Base-by-base conservation (phyloP, 176 grass and related monocot genomes). In the Poa annua region DNA sequence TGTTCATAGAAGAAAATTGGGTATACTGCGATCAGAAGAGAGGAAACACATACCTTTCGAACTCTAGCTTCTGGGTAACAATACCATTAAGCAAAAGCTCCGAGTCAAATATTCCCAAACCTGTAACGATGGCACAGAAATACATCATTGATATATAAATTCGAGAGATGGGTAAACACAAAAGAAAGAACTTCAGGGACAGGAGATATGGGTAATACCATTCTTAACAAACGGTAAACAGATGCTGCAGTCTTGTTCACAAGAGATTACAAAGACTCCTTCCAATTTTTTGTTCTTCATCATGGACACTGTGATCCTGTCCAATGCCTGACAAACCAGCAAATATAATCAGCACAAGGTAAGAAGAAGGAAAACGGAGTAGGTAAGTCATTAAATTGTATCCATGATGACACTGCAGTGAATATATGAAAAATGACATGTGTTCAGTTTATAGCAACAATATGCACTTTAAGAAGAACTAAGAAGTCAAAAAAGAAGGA, bases 41-140 rank as follows among this genome's bases (percentile, higher is more conserved):
- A 60, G 11, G 7, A 56, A 60, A 11, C 1, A 55, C 36, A 10
- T 68, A 93, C 96, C 92, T 95, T 52, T 83, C 80, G 19, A 95
- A 95, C 80, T 93, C 92, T 79, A 95, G 80, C 71, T 88, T 91
- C 80, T 98, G 96, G 12, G 78, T 88, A 25, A 93, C 80, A 57
- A 95, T 98, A 81, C 92, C 92, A 87, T 91, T 95, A 56, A 98
- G 56, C 42, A 98, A 80, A 80, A 98, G 85, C 85, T 93, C 96
- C 4, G 96, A 93, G 61, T 91, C 87, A 63, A 91, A 98, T 21
- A 88, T 81, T 72, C 77, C 76, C 13, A 90, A 83, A 41, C 96
- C 96, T 98, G 79, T n/a, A 89, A 72, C 14, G n/a, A 48, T 66
- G 52, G 34, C 17, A 66, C 22, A 75, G 1, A 47, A 74, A 15